Base-by-base conservation (phyloP, 306 rosid species). In the Dalbergia cultrata region DNA sequence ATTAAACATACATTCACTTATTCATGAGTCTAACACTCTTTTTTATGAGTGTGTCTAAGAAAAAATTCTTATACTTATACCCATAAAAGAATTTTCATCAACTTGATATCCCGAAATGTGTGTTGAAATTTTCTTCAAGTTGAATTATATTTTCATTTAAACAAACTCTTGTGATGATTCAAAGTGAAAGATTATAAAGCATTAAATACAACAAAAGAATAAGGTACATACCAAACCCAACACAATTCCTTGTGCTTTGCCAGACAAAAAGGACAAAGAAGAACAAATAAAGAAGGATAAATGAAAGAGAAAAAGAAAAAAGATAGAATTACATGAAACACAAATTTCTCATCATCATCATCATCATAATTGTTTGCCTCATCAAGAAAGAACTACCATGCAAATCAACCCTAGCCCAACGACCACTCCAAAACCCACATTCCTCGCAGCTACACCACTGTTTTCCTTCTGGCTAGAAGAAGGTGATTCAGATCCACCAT, bases 321-420 rank as follows among this genome's bases (percentile, higher is more conserved):
- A 6, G 11, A 19, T 5, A 19, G 4, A 75, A 7, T 5, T 13
- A 66, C 80, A 72, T 7, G 8, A 76, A 72, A 26, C 44, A 21
- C 41, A 70, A 34, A 5, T 61, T 34, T 67, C 11, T 73, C 67
- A 19, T 67, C 34, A 50, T 50, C 16, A 49, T 49, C n/a, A 13
- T 43, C 47, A 43, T 43, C 47, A 43, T 37, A 5, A 37, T 37
- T 4, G 5, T 37, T 37, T 45, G 50, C 50, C 53, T 37, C 7
- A 66, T 70, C 70, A 83, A 75, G 80, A 70, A 52, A 90, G 75
- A 53, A 59, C 66, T 8, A 21, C 78, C 84, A 90, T 81, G 90
- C 86, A 89, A 76, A 76, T 16, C 61, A 89, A 45, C 0, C 70
- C 86, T 69, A 89, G 39, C 39, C 84, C 93, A 65, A 70, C 56